Evolutionary conservation across 2,329 filamentous ascomycete genomes (phyloP).

Genomic region (Fusarium tanahbumbuense): DNA sequence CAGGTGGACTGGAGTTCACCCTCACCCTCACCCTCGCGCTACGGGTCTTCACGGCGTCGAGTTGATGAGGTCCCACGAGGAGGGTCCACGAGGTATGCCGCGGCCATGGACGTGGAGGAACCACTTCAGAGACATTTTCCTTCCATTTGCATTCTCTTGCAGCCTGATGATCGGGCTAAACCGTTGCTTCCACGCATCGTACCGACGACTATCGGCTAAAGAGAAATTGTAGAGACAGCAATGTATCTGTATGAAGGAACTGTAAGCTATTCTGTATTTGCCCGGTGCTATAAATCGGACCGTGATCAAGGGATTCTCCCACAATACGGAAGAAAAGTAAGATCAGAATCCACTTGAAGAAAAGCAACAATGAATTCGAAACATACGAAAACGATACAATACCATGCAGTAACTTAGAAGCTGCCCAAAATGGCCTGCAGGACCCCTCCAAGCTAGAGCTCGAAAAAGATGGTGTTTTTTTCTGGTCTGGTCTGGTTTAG

Average conservation of each 20-base stretch:
- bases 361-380: background rate
- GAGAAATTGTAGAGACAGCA: background rate
- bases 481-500: background rate
- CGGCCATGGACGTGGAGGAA: conserved; percentile 30
- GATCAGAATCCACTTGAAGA: background rate
- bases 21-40: conserved; percentile 14
- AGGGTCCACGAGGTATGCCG: conserved; percentile 34
- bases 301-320: background rate
- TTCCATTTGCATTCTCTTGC: conserved; percentile 17
- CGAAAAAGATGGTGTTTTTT: conserved; percentile 25
- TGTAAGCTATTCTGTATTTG: background rate
- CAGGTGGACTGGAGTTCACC: conserved; percentile 26
- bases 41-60: conserved; percentile 32
- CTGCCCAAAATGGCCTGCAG: conserved; percentile 16
- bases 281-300: background rate
- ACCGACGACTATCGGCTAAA: conserved; percentile 3
- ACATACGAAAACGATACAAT: conserved; percentile 9
- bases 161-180: conserved; percentile 15
- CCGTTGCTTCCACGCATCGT: conserved; percentile 5
- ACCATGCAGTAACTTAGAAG: background rate
- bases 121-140: conserved; percentile 31
- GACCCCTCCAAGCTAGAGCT: conserved; percentile 31
- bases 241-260: conserved; percentile 7
- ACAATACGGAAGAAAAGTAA: conserved; percentile 1
- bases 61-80: conserved; percentile 32